Base-by-base conservation (phyloP, 2,329 filamentous ascomycete species). In the Atkinsonella hypoxylon region DNA sequence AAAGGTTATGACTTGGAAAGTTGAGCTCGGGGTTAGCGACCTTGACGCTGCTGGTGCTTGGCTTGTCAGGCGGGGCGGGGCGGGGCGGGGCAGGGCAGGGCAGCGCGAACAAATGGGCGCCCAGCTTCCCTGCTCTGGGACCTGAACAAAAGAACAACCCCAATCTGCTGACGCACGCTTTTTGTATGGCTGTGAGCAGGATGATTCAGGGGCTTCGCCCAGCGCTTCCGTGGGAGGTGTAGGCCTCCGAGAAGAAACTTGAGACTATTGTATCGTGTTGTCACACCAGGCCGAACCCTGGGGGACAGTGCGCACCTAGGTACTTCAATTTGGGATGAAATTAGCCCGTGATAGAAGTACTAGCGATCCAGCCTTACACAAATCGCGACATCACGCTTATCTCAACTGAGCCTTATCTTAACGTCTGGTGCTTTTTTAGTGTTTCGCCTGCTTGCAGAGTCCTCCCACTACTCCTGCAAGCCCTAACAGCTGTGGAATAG, bases 1-100 rank as follows among this genome's bases (percentile, higher is more conserved):
- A 49, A 48, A 54, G 50, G 49, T 49, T 50, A 30, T 47, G 43
- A 51, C 31, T 12, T 38, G 40, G 34, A 20, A 48, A 55, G 52
- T 54, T 56, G 49, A 50, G 48, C 50, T 57, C 47, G 47, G 50
- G 45, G 45, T 43, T 51, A 52, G 51, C 51, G 48, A 51, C 50
- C 50, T 53, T 41, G 50, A 55, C 56, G 52, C 54, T 56, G 57
- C 50, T 36, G 32, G 31, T 50, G 45, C 17, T 53, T 18, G 46
- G 42, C 46, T 43, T 49, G 52, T 45, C 31, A 53, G 52, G 51
- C 48, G 46, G 48, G 40, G 51, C 51, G n/a, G 46, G 31, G 17
- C 11, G 48, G 45, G 32, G 20, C 26, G 26, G 26, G 52, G 51
- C 48, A 44, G 48, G 32, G 50, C 51, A 15, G 47, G 22, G 18